Base-by-base conservation (phyloP, 148 eudicot genomes). In the Heliamphora exappendiculata region DNA sequence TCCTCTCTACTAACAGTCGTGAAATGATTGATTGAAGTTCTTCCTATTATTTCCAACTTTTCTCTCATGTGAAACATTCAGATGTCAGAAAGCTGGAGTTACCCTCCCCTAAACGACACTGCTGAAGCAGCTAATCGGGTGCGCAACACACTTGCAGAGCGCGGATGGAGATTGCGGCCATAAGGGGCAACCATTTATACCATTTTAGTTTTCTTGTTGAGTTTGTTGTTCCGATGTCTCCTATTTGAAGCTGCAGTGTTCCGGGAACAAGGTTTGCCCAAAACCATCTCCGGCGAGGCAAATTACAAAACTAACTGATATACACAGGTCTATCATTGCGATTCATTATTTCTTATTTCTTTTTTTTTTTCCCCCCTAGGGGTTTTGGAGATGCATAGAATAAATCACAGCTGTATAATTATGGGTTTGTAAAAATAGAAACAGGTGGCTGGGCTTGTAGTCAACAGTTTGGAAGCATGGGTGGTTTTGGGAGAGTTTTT, bases 51-150 rank as follows among this genome's bases (percentile, higher is more conserved):
- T 66, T 19, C 17, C 8, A 65, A 62, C 29, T 62, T 64, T 44
- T 82, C 50, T 47, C 33, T 33, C 58, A 1, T 73, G 73, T 70
- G 5, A 41, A 57, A 65, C 3, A n/a, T 54, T 76, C 84, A 94
- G 98, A 81, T 94, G 62, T 86, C 95, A 75, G 97, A 89, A 60
- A 92, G 89, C 82, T 95, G 98, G 98, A 92, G 98, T 77, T 95
- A 95, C 69, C 98, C 98, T 70, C 98, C 98, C 5, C 82, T 95
- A 29, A 95, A 89, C 59, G 98, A 95, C 84, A 88, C 97, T 20
- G 92, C 90, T 9, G 97, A 90, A 77, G 98, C 97, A 70, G 98
- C 91, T 47, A 85, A 66, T 67, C 87, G 88, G 78, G 90, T 95
- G 31, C 89, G 76, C 62, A 84, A 85, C 76, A 96, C 97, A 72